phyloP scores from a whole-genome alignment of 805 yeast genomes.

The Saturnispora ahearnii region DNA sequence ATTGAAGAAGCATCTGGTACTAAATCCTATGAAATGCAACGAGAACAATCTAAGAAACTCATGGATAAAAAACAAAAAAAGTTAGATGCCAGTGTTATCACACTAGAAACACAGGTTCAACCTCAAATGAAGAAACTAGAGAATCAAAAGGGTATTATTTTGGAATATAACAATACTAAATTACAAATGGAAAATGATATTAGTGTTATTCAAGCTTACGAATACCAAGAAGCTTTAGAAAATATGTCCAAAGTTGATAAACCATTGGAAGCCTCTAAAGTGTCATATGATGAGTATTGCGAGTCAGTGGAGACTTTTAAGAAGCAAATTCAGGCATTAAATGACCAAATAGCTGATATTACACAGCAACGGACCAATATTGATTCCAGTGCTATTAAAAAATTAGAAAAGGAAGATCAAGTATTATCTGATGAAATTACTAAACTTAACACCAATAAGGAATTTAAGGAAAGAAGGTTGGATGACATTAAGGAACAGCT shows the following conservation, averaged over 20 bases:
- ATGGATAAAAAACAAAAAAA: slow-evolving; percentile 87
- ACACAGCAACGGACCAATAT: slow-evolving; percentile 43
- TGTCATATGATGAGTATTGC: slow-evolving; percentile 25
- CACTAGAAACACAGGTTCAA: slow-evolving; percentile 80
- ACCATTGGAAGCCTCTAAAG: not conserved
- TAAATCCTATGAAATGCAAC: slow-evolving; percentile 85
- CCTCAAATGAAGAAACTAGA: slow-evolving; percentile 80
- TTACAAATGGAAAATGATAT: slow-evolving; percentile 10
- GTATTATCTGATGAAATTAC: slow-evolving; percentile 54
- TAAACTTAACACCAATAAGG: slow-evolving; percentile 55
- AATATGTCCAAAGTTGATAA: slow-evolving; percentile 11
- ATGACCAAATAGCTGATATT: slow-evolving; percentile 47
- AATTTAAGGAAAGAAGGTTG: slow-evolving; percentile 30
- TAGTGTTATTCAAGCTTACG: slow-evolving; percentile 9
- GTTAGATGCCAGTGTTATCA: slow-evolving; percentile 61
- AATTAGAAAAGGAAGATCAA: slow-evolving; percentile 49
- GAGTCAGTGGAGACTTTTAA: slow-evolving; percentile 37
- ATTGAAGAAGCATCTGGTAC: slow-evolving; percentile 99
- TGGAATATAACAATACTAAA: slow-evolving; percentile 68
- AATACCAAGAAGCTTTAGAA: slow-evolving; percentile 25
- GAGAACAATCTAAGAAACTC: slow-evolving; percentile 84
- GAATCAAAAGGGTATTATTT: slow-evolving; percentile 68
- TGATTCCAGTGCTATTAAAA: slow-evolving; percentile 52
- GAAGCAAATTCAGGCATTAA: slow-evolving; percentile 36
- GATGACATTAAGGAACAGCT: slow-evolving; percentile 25